Base-by-base conservation (phyloP, 2,329 filamentous ascomycete genomes). In the Fusarium oxysporum region DNA sequence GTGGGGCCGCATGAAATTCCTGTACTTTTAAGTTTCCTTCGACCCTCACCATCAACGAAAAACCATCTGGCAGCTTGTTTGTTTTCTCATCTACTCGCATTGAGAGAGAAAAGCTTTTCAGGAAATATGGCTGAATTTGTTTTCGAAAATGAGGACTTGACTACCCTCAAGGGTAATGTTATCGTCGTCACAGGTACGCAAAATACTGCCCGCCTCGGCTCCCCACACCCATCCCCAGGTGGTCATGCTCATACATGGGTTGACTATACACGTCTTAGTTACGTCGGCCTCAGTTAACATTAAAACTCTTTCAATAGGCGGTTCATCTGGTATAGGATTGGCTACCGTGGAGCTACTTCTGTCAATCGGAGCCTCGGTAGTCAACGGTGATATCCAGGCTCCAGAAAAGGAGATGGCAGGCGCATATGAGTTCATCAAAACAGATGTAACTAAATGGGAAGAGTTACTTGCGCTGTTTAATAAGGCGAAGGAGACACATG, bases 261-360 rank as follows among this genome's bases (percentile, higher is more conserved):
- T 41, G 40, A 1, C 40, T 41, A n/a, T 41, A 41, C 40, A 41
- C 21, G 13, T 9, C 21, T 41, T 41, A 41, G 40, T 41, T 41
- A 41, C 40, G 40, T 41, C 21, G 21, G 8, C 40, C 21, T 41
- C 21, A 41, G 11, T 41, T 41, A 41, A 41, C 40, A 41, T 41
- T n/a, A n/a, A 41, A 41, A n/a, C 40, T 41, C 40, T 23, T 41
- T 11, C 4, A 32, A 21, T 37, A 77, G 88, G 89, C 51, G 87
- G 87, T 62, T 88, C 87, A 0, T 89, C 88, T 6, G 90, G 90
- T 17, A 91, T 91, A 56, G 89, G 89, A 40, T 83, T 89, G 17
- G 87, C 86, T 61, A 90, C 89, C 1, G 83, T 85, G 11, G 78
- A 85, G 14, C 80, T 87, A 5, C 84, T 90, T 19, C 81, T 91